Percentiles rank a stretch among this genome's conserved stretches.
These are phyloP conservation scores for Tulasnella sp. DNA, from an alignment of 768 basidiomycete genomes.

Conservation along the genomic window DNA sequence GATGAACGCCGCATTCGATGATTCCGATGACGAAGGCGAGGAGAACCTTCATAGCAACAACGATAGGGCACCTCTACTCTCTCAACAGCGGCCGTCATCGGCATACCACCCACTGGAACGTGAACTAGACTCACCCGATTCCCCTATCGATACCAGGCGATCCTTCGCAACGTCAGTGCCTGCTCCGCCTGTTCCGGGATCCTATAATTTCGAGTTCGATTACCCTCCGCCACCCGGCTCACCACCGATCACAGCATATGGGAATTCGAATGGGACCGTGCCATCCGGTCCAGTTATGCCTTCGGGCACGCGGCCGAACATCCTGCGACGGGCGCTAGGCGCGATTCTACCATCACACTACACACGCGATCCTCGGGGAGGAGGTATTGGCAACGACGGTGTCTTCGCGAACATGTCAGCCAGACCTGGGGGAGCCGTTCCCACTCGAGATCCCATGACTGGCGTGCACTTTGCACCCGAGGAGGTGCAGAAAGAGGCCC, in stretches of 20 bases:
- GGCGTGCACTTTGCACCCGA: constrained; percentile 58
- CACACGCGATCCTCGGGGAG: constrained; percentile 36
- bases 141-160: constrained; percentile 1
- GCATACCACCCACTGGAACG: constrained; percentile 24
- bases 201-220: constrained; percentile 75
- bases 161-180: constrained; percentile 7
- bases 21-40: constrained; percentile 42
- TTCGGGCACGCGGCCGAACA: constrained; percentile 30
- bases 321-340: constrained; percentile 49
- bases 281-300: constrained; percentile 37
- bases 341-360: constrained; percentile 59
- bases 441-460: constrained; percentile 32
- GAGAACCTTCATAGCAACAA: constrained; percentile 32
- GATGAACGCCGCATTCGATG: constrained; percentile 73
- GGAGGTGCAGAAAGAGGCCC: constrained; percentile 65
- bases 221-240: constrained; percentile 77
- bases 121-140: constrained; percentile 17
- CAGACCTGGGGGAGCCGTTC: constrained; percentile 49
- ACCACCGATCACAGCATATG: constrained; percentile 52
- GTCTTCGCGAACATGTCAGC: constrained; percentile 93
- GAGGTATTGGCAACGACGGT: constrained; percentile 77
- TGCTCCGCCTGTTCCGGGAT: constrained; percentile 29
- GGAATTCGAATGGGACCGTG: constrained; percentile 60
- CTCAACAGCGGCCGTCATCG: constrained; percentile 11
- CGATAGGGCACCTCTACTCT: constrained; percentile 30